Conservation (phyloP, 2,329 filamentous ascomycete species). For the Blumeria hordei region DNA sequence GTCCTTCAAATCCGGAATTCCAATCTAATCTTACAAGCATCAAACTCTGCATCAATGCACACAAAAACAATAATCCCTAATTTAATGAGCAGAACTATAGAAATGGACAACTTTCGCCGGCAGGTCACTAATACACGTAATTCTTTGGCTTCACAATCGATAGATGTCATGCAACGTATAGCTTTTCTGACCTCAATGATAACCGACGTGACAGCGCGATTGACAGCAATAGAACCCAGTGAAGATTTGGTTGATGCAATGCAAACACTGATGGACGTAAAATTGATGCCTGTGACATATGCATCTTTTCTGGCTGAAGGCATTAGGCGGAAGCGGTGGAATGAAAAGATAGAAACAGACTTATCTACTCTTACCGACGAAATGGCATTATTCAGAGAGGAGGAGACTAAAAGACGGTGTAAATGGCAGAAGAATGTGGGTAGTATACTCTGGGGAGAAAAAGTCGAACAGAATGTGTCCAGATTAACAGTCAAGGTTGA, state of each 20-base stretch:
- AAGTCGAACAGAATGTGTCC: constrained; percentile 41
- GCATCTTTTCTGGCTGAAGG: constrained; percentile 73
- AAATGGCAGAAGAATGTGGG: constrained; percentile 80
- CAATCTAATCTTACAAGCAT: constrained; percentile 37
- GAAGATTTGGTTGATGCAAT: constrained; percentile 60
- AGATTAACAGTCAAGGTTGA: constrained; percentile 69
- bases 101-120: constrained; percentile 36
- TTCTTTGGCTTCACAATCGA: constrained; percentile 35
- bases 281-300: constrained; percentile 71
- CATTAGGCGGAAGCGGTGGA: constrained; percentile 70
- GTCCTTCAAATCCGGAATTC: constrained; percentile 40
- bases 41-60: constrained; percentile 37
- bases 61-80: constrained; percentile 36
- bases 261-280: constrained; percentile 54
- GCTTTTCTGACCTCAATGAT: constrained; percentile 57
- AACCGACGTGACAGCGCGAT: constrained; percentile 44
- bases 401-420: constrained; percentile 67
- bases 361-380: constrained; percentile 77
- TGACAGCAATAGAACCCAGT: constrained; percentile 45
- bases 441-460: constrained; percentile 39
- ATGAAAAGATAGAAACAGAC: constrained; percentile 69
- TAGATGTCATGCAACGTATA: constrained; percentile 60
- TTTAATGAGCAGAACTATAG: constrained; percentile 27
- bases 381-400: constrained; percentile 75
- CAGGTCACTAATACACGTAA: constrained; percentile 44